Percentiles rank a stretch among this genome's conserved stretches.
phyloP scores from a whole-genome alignment of 2,329 filamentous ascomycete species.

The Alternaria triticimaculans region DNA sequence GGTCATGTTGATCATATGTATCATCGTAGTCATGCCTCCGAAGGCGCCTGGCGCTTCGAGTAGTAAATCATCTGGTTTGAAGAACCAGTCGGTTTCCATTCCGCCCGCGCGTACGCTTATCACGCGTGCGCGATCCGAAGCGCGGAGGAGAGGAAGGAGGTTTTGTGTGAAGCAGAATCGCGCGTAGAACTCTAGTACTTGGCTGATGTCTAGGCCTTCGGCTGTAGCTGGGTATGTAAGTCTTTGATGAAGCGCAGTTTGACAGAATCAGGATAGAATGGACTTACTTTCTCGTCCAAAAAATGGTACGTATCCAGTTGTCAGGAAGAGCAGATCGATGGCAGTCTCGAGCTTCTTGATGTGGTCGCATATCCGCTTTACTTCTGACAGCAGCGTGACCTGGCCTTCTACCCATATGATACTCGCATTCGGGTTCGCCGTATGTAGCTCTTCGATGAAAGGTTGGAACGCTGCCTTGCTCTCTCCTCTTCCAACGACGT shows the following conservation, averaged over 20 bases:
- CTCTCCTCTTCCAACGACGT: constrained; percentile 54
- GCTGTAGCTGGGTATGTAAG: constrained; percentile 13
- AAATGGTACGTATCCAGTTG: not conserved
- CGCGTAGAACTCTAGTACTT: constrained; percentile 53
- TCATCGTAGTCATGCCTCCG: constrained; percentile 35
- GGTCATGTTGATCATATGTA: constrained; percentile 35
- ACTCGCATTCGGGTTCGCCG: constrained; percentile 50
- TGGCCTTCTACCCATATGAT: constrained; percentile 55
- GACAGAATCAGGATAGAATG: rapidly evolving
- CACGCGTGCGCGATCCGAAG: constrained; percentile 28
- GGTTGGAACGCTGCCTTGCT: constrained; percentile 36
- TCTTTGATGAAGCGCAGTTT: not conserved
- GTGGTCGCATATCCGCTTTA: constrained; percentile 47
- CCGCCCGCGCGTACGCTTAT: constrained; percentile 48
- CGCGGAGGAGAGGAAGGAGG: constrained; percentile 52
- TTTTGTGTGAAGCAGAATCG: constrained; percentile 52
- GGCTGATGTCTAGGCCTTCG: constrained; percentile 54
- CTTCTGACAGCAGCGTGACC: constrained; percentile 55
- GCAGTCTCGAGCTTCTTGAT: not conserved
- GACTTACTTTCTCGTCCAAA: not conserved
- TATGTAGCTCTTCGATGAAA: constrained; percentile 49
- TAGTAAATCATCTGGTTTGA: constrained; percentile 47
- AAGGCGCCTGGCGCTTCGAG: constrained; percentile 46
- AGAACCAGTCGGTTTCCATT: constrained; percentile 26
- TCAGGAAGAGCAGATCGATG: not conserved